A percentile compares a stretch with the other conserved stretches of the same genome.
These are phyloP conservation scores for Trichaptum fuscoviolaceum DNA, from an alignment of 768 basidiomycete genomes.

Conservation along the genomic window DNA sequence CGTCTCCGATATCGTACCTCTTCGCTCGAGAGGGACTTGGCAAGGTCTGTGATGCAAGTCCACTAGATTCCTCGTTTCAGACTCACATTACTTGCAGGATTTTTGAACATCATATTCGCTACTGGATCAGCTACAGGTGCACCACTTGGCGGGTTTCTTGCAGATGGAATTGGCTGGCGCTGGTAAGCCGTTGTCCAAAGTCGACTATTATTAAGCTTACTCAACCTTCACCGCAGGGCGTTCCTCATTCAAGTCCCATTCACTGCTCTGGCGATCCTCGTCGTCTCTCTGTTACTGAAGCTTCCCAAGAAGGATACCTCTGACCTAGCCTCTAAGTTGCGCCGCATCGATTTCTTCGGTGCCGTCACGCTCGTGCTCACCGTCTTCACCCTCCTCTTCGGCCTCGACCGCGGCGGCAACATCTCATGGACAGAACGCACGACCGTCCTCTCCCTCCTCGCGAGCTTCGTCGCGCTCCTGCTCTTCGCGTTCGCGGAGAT, in stretches of 20 bases:
- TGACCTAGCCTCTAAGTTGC: slow-evolving; percentile 46
- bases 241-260: slow-evolving; percentile 60
- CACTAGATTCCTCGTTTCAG: not conserved
- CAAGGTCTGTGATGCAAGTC: slow-evolving; percentile 38
- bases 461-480: slow-evolving; percentile 28
- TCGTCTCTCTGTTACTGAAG: slow-evolving; percentile 50
- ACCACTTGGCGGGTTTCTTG: slow-evolving; percentile 56
- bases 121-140: slow-evolving; percentile 55
- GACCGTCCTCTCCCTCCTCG: slow-evolving; percentile 32
- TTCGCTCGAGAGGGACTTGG: slow-evolving; percentile 63
- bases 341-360: slow-evolving; percentile 59
- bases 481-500: slow-evolving; percentile 44
- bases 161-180: slow-evolving; percentile 64
- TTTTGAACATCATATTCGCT: slow-evolving; percentile 57
- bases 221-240: slow-evolving; percentile 30
- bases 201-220: not conserved
- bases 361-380: slow-evolving; percentile 50
- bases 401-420: slow-evolving; percentile 50
- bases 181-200: slow-evolving; percentile 32
- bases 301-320: slow-evolving; percentile 38
- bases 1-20: slow-evolving; percentile 59
- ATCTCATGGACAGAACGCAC: slow-evolving; percentile 34
- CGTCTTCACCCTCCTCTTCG: slow-evolving; percentile 52
- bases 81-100: slow-evolving; percentile 26
- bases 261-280: slow-evolving; percentile 44